These are phyloP conservation scores for Tuber melanosporum DNA, from an alignment of 495 filamentous ascomycete species.

Conservation along the genomic window DNA sequence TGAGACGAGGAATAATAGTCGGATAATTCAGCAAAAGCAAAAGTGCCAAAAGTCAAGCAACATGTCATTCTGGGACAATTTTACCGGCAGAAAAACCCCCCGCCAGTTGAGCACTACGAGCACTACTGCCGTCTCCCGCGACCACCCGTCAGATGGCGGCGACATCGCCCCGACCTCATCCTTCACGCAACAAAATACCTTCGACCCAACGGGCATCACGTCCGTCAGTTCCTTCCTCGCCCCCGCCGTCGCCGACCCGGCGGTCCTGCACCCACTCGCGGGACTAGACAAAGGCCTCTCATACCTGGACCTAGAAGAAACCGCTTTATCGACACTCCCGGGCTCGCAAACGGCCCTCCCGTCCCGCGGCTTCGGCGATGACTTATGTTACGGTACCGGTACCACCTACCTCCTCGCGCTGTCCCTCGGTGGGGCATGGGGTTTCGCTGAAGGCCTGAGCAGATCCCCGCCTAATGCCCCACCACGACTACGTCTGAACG, in stretches of 20 bases:
- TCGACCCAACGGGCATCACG: slow-evolving; percentile 18
- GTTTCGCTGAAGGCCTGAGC: slow-evolving; percentile 75
- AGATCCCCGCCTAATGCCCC: slow-evolving; percentile 65
- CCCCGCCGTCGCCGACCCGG: slow-evolving; percentile 67
- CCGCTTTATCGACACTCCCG: slow-evolving; percentile 78
- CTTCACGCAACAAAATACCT: slow-evolving; percentile 20
- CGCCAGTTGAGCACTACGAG: background rate
- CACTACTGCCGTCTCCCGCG: background rate
- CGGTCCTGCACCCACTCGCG: slow-evolving; percentile 84
- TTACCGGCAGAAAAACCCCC: slow-evolving; percentile 27
- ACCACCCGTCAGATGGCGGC: slow-evolving; percentile 27
- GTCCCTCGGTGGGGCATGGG: slow-evolving; percentile 84
- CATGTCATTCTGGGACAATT: slow-evolving; percentile 36
- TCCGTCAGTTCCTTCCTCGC: slow-evolving; percentile 29
- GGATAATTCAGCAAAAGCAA: background rate
- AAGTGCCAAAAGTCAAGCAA: background rate
- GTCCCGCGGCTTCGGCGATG: slow-evolving; percentile 93
- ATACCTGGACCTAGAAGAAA: slow-evolving; percentile 89
- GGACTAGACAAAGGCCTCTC: slow-evolving; percentile 87
- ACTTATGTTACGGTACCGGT: slow-evolving; percentile 94
- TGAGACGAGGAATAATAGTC: background rate
- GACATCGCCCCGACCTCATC: slow-evolving; percentile 33
- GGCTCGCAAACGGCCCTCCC: slow-evolving; percentile 79
- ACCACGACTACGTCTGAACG: slow-evolving; percentile 85
- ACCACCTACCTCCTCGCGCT: slow-evolving; percentile 83